Percentiles rank a stretch among this genome's conserved stretches.
Conservation (phyloP, 225 moss, liverwort and hornwort species). For the Thuidium tamariscinum region DNA sequence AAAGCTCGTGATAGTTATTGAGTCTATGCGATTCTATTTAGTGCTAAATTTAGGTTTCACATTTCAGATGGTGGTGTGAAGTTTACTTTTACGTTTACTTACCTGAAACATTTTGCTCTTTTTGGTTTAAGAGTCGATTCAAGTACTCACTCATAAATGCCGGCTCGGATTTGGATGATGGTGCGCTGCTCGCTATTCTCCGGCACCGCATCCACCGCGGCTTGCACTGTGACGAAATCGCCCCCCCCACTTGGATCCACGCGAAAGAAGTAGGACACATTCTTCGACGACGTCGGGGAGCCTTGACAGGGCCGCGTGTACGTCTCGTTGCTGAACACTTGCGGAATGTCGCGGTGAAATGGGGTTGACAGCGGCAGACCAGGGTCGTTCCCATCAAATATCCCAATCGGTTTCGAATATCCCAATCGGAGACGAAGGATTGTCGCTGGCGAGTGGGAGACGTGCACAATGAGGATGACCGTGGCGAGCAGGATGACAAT, state of each 20-base stretch:
- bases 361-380: neutral
- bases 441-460: slow-evolving; percentile 16
- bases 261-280: slow-evolving; percentile 31
- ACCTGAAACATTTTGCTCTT: neutral
- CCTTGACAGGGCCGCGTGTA: slow-evolving; percentile 27
- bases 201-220: slow-evolving; percentile 49
- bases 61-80: neutral
- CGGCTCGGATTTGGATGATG: slow-evolving; percentile 50
- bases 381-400: neutral
- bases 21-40: neutral
- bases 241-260: slow-evolving; percentile 28
- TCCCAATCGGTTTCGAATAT: neutral
- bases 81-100: neutral
- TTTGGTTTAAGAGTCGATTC: neutral
- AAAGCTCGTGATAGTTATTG: neutral
- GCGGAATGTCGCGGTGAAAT: neutral
- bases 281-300: slow-evolving; percentile 27
- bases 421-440: slow-evolving; percentile 2
- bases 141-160: slow-evolving; percentile 41
- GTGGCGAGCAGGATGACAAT: slow-evolving; percentile 18
- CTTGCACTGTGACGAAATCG: slow-evolving; percentile 43
- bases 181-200: slow-evolving; percentile 45
- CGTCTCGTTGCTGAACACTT: slow-evolving; percentile 31
- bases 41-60: neutral
- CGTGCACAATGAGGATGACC: slow-evolving; percentile 16